phyloP scores from a whole-genome alignment of 768 basidiomycete species.

The Boletus rex-veris region DNA sequence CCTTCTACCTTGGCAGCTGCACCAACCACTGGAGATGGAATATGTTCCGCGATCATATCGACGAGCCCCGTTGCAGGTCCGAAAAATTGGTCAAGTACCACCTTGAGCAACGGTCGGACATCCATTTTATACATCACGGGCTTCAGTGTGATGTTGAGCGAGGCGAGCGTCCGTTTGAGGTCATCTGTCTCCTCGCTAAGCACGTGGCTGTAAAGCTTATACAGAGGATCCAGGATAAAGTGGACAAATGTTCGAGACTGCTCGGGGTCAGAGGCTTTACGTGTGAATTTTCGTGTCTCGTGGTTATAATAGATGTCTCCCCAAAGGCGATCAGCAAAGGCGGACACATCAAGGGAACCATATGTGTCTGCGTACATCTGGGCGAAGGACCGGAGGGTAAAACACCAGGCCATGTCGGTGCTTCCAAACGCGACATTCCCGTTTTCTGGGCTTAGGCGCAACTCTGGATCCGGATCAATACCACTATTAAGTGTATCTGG shows the following conservation, averaged over 20 bases:
- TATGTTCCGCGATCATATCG: constrained; percentile 86
- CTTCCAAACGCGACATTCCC: constrained; percentile 98
- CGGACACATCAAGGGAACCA: constrained; percentile 76
- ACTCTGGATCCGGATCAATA: constrained; percentile 84
- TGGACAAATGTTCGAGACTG: constrained; percentile 85
- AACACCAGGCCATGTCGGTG: constrained; percentile 97
- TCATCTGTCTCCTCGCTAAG: constrained; percentile 91
- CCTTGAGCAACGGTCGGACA: constrained; percentile 89
- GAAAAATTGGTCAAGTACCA: constrained; percentile 93
- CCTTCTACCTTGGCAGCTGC: constrained; percentile 67
- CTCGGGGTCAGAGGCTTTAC: constrained; percentile 74
- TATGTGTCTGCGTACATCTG: constrained; percentile 95
- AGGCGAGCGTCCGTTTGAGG: constrained; percentile 72
- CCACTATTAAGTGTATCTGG: constrained; percentile 38
- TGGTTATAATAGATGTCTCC: constrained; percentile 94
- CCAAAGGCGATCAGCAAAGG: constrained; percentile 92
- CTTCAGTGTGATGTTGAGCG: constrained; percentile 82
- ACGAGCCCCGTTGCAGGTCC: constrained; percentile 86
- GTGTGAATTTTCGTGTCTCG: constrained; percentile 83
- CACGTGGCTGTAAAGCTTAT: constrained; percentile 95
- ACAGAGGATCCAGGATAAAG: constrained; percentile 93
- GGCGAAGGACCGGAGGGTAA: constrained; percentile 91
- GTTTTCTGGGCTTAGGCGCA: constrained; percentile 88
- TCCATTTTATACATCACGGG: constrained; percentile 99
- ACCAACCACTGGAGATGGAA: constrained; percentile 74